phyloP scores from a whole-genome alignment of 768 basidiomycete genomes.

The Boletales sp. region DNA sequence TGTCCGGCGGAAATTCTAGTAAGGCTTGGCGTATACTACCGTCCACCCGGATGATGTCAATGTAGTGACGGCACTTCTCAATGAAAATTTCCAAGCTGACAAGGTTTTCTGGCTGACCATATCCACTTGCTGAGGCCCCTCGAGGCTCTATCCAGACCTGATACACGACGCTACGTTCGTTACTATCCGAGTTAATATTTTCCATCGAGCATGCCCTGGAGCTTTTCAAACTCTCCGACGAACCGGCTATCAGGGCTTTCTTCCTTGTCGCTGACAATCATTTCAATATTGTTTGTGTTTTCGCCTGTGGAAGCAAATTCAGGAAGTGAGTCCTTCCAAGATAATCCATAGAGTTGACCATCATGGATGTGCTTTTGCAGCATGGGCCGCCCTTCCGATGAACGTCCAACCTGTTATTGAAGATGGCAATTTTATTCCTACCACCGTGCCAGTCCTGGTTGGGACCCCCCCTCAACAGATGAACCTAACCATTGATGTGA shows the following conservation, averaged over 20 bases:
- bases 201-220: not conserved
- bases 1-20: too few relatives aligned
- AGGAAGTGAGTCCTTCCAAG: conserved; percentile 6
- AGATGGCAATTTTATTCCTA: conserved; percentile 8
- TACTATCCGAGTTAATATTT: too few relatives aligned
- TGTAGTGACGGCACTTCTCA: too few relatives aligned
- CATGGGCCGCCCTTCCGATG: conserved; percentile 26
- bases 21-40: too few relatives aligned
- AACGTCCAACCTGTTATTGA: conserved; percentile 14
- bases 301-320: conserved; percentile 11
- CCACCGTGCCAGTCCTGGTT: conserved; percentile 17
- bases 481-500: conserved; percentile 21
- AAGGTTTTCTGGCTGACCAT: too few relatives aligned
- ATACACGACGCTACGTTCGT: too few relatives aligned
- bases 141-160: too few relatives aligned
- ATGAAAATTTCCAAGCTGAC: too few relatives aligned
- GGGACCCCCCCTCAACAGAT: conserved; percentile 28
- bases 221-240: not conserved
- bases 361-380: conserved; percentile 1
- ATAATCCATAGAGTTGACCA: too few relatives aligned
- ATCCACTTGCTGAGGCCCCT: too few relatives aligned
- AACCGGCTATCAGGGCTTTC: not conserved
- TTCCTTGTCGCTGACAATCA: not conserved
- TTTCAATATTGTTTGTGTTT: not conserved
- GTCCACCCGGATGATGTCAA: too few relatives aligned